phyloP scores from a whole-genome alignment of 2,329 filamentous ascomycete species.

The Orbilia blumenaviensis region DNA sequence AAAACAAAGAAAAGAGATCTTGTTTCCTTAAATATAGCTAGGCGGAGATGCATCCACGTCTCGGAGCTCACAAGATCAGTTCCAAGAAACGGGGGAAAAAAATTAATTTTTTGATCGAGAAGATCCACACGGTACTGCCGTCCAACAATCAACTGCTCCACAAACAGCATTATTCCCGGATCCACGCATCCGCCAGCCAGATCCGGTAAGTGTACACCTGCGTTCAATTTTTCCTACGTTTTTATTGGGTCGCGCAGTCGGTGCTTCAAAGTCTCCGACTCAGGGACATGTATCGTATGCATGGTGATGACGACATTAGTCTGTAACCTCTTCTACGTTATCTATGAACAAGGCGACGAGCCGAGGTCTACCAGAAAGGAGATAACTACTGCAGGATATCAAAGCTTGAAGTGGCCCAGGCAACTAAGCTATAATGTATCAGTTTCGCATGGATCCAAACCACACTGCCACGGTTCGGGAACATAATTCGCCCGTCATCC shows the following conservation, averaged over 20 bases:
- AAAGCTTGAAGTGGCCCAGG: not conserved
- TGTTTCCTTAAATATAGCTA: not conserved
- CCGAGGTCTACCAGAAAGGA: not conserved
- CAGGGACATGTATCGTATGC: conserved; percentile 4
- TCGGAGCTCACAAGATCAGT: conserved; percentile 6
- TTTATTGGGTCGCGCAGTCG: not conserved
- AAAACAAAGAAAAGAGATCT: not conserved
- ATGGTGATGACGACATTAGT: conserved; percentile 10
- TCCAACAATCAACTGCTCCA: not conserved
- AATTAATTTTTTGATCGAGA: not conserved
- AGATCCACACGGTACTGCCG: conserved; percentile 25
- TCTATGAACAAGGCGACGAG: not conserved
- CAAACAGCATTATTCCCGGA: conserved; percentile 26
- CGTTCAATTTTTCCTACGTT: not conserved
- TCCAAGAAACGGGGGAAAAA: conserved; percentile 5
- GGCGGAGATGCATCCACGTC: not conserved
- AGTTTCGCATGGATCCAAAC: not conserved
- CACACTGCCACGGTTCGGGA: not conserved
- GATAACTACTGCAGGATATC: not conserved
- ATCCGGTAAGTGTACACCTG: conserved; percentile 10
- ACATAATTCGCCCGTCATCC: conserved; percentile 10
- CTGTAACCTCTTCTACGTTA: not conserved
- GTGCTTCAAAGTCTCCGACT: conserved; percentile 3
- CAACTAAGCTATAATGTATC: too few relatives aligned
- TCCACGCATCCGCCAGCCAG: conserved; percentile 4